Percentiles rank a stretch among this genome's conserved stretches.
Conservation (phyloP, 768 basidiomycete genomes). For the Boletus rubescentipes region DNA sequence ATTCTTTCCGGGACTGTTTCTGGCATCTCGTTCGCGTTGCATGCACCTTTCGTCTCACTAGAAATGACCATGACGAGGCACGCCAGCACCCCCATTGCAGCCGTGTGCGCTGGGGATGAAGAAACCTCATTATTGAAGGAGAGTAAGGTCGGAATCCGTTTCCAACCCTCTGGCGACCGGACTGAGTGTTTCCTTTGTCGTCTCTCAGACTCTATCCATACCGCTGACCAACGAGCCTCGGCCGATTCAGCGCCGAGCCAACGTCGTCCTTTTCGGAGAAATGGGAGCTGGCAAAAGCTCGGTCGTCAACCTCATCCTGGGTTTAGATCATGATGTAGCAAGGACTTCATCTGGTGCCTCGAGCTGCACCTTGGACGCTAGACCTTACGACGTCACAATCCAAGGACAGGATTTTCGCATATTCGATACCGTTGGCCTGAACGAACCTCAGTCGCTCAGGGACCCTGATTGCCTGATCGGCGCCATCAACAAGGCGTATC, state of each 20-base stretch:
- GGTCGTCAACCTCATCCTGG: slow-evolving; percentile 41
- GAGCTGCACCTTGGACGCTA: slow-evolving; percentile 35
- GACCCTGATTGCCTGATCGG: slow-evolving; percentile 27
- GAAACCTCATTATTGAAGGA: background rate
- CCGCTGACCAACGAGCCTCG: slow-evolving; percentile 10
- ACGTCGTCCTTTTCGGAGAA: slow-evolving; percentile 32
- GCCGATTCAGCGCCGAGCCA: slow-evolving; percentile 14
- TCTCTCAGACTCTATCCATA: background rate
- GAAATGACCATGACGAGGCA: slow-evolving; percentile 2
- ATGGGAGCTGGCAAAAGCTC: slow-evolving; percentile 41
- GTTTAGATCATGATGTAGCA: slow-evolving; percentile 24
- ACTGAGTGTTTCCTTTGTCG: slow-evolving; percentile 7
- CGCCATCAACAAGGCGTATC: slow-evolving; percentile 33
- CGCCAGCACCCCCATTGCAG: background rate
- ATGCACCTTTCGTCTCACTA: background rate
- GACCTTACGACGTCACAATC: slow-evolving; percentile 24
- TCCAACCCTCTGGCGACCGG: background rate
- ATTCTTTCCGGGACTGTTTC: background rate
- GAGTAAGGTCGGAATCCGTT: slow-evolving; percentile 13
- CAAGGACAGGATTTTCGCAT: slow-evolving; percentile 24
- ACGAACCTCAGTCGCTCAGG: slow-evolving; percentile 27
- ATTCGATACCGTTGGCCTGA: slow-evolving; percentile 36
- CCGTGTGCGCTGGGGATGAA: background rate
- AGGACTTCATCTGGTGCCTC: slow-evolving; percentile 28
- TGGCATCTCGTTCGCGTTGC: background rate